Evolutionary conservation across 2,329 filamentous ascomycete genomes (phyloP), one percentile per base, ranked within the genome.

Genomic region (Aureobasidium namibiae): DNA sequence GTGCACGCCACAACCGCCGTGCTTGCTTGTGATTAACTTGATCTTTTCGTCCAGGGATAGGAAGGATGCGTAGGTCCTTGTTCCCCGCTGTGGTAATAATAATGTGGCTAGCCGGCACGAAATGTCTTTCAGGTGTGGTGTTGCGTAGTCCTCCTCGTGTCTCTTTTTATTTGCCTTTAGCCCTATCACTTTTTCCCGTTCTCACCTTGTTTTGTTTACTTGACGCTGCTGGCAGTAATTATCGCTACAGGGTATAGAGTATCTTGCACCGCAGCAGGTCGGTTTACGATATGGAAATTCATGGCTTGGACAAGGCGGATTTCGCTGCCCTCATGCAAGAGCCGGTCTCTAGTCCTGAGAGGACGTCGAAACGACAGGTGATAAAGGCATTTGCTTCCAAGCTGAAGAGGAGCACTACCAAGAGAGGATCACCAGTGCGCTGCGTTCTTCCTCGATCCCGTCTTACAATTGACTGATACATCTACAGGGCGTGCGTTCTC

Each of bases 131-230:
- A 39, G 38, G n/a, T 42, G 50, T 54, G 42, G 42, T 45, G n/a
- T 49, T 54, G 50, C 50, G 50, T 54, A 38, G 50, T 54, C 10
- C 50, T 36, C 36, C 50, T 54, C 50, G 50, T 54, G 50, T 54
- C 26, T 8, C 10, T 42, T 33, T 42, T 54, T 16, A 13, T 39
- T 14, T 39, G 24, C 21, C 29, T 33, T 33, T 31, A n/a, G 33
- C 26, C 21, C 14, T 42, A 13, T 33, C 5, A 41, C 33, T 6
- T 16, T 23, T 42, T 54, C 21, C 23, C 42, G 23, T 26, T 33
- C 7, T 34, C 16, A 16, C 14, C 14, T 16, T 13, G 2, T 18
- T 5, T 50, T 50, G 16, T 34, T 14, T 16, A 9, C 14, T 11
- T 42, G n/a, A 5, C 41, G 50, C 50, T 54, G 50, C 50, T 31